These are phyloP conservation scores for Lagenaria siceraria DNA, from an alignment of 306 rosid genomes.

Conservation along the genomic window DNA sequence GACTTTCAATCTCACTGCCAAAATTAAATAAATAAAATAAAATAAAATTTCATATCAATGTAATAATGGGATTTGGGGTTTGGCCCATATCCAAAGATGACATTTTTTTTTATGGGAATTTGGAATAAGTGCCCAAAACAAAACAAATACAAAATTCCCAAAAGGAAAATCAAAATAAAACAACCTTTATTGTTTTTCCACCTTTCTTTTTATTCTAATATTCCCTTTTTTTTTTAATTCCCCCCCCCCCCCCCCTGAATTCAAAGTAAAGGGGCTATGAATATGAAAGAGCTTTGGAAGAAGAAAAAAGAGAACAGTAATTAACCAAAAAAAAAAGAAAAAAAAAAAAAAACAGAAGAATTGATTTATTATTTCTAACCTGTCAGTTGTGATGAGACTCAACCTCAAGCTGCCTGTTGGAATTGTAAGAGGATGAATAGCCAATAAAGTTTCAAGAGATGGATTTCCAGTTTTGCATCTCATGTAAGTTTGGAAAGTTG, in stretches of 20 bases:
- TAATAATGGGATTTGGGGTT: not conserved
- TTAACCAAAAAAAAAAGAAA: no score
- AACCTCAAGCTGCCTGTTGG: conserved; percentile 61
- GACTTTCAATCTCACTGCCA: conserved; percentile 47
- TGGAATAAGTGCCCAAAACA: conserved; percentile 9
- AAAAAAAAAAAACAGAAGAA: not conserved
- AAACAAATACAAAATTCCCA: conserved; percentile 8
- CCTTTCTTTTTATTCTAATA: conserved; percentile 14
- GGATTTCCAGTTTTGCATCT: conserved; percentile 66
- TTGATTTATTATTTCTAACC: conserved; percentile 22
- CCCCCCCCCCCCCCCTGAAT: not conserved
- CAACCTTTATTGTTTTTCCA: not conserved
- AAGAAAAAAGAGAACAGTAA: not conserved
- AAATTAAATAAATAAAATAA: not conserved
- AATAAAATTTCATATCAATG: not conserved
- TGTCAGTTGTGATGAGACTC: conserved; percentile 57
- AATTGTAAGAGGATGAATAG: conserved; percentile 75
- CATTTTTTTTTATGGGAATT: conserved; percentile 2
- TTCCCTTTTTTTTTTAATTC: not conserved
- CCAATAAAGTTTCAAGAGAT: conserved; percentile 63
- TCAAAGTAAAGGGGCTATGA: not conserved
- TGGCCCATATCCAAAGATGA: conserved; percentile 7
- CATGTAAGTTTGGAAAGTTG: conserved; percentile 77
- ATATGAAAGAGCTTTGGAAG: not conserved
- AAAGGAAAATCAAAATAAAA: conserved; percentile 4